A percentile compares a stretch with the other conserved stretches of the same genome.
These are phyloP conservation scores for Phlyctochytrium arcticum DNA, from an alignment of 192 early-diverging fungal genomes.

Conservation along the genomic window DNA sequence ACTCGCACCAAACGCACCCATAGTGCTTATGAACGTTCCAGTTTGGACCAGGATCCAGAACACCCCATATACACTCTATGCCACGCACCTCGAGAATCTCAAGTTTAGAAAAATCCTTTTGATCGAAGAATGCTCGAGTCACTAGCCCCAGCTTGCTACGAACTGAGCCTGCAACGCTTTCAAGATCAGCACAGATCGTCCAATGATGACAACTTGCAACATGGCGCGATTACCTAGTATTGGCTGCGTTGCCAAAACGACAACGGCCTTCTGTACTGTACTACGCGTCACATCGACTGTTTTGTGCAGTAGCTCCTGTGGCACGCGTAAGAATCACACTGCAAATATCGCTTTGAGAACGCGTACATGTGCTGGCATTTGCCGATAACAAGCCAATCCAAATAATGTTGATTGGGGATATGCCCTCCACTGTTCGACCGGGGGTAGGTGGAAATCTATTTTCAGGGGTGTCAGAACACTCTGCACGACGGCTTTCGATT, in stretches of 20 bases:
- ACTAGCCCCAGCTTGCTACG: slow-evolving; percentile 70
- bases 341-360: slow-evolving; percentile 8
- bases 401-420: slow-evolving; percentile 63
- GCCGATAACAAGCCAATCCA: slow-evolving; percentile 79
- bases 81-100: slow-evolving; percentile 69
- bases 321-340: background rate
- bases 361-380: slow-evolving; percentile 63
- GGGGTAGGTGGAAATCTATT: slow-evolving; percentile 76
- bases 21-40: too few species aligned
- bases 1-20: too few species aligned
- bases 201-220: background rate
- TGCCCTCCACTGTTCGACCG: slow-evolving; percentile 56
- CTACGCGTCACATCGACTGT: slow-evolving; percentile 72
- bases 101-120: slow-evolving; percentile 72
- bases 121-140: slow-evolving; percentile 74
- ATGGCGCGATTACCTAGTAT: slow-evolving; percentile 24
- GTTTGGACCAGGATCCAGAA: too few species aligned
- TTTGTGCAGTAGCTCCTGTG: slow-evolving; percentile 63
- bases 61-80: slow-evolving; percentile 1
- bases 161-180: slow-evolving; percentile 50
- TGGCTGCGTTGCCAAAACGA: slow-evolving; percentile 64
- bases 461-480: too few species aligned
- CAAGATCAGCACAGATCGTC: slow-evolving; percentile 5
- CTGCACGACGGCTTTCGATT: too few species aligned
- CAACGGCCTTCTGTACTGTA: slow-evolving; percentile 78